phyloP scores from a whole-genome alignment of 2,329 filamentous ascomycete genomes.

The Sclerotinia trifoliorum region DNA sequence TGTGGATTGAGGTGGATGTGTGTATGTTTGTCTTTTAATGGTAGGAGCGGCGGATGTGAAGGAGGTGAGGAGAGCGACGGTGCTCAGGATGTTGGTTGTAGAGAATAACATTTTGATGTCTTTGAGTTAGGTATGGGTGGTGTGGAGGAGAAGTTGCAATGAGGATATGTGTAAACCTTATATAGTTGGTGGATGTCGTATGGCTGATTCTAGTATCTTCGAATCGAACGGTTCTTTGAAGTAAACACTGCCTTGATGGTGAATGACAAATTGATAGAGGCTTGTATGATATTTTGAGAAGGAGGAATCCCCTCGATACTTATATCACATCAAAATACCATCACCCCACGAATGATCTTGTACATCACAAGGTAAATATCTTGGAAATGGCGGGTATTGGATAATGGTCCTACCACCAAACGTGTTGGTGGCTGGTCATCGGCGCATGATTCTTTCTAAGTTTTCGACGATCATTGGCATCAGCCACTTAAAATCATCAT shows the following conservation, averaged over 20 bases:
- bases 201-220: not conserved
- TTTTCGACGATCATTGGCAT: not conserved
- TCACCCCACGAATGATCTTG: constrained; percentile 7
- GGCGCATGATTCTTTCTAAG: not conserved
- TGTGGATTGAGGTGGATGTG: constrained; percentile 26
- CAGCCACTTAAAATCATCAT: constrained; percentile 4
- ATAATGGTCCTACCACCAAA: not conserved
- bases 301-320: not conserved
- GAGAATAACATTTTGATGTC: constrained; percentile 24
- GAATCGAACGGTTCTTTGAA: not conserved
- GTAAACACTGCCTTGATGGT: not conserved
- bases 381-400: constrained; percentile 8
- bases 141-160: not conserved
- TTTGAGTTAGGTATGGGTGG: not conserved
- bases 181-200: not conserved
- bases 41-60: constrained; percentile 28
- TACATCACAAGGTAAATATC: not conserved
- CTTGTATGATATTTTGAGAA: not conserved
- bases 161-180: not conserved
- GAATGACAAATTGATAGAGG: not conserved
- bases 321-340: constrained; percentile 7
- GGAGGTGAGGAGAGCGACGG: constrained; percentile 23
- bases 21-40: constrained; percentile 19
- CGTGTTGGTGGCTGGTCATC: constrained; percentile 17
- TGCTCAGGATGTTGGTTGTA: constrained; percentile 14